Conservation (phyloP, 1,284 basidiomycete genomes). For the Moesziomyces parantarcticus region DNA sequence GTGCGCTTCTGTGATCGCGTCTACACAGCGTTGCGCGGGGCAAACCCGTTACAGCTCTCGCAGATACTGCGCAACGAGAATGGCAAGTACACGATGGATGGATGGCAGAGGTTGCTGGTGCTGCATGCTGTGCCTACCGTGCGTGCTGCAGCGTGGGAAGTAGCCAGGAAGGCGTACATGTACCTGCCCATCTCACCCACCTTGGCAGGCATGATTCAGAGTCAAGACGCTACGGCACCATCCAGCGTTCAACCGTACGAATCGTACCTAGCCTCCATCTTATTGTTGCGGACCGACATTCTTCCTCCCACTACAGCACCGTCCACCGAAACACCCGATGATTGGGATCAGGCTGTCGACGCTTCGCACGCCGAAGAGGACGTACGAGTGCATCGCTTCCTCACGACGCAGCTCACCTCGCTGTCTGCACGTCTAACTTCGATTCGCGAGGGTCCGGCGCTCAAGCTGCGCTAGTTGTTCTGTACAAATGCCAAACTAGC, state of each 20-base stretch:
- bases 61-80: slow-evolving; percentile 1
- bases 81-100: slow-evolving; percentile 11
- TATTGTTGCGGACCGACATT: background rate
- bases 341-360: background rate
- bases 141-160: slow-evolving; percentile 22
- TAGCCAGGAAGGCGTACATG: slow-evolving; percentile 32
- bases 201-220: slow-evolving; percentile 1
- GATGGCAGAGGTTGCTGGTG: slow-evolving; percentile 30
- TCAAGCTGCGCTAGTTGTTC: slow-evolving; percentile 24
- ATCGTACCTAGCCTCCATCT: background rate
- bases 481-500: slow-evolving; percentile 22
- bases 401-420: slow-evolving; percentile 3
- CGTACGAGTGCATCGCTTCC: slow-evolving; percentile 12
- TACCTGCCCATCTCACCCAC: slow-evolving; percentile 19
- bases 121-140: slow-evolving; percentile 15
- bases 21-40: slow-evolving; percentile 10
- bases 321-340: background rate
- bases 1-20: slow-evolving; percentile 18
- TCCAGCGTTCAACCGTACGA: background rate
- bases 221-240: background rate
- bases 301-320: background rate
- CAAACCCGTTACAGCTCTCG: slow-evolving; percentile 15
- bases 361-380: background rate
- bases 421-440: slow-evolving; percentile 10
- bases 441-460: slow-evolving; percentile 9